Evolutionary conservation across 768 basidiomycete genomes (phyloP).

Genomic region (Leucocoprinus birnbaumii): DNA sequence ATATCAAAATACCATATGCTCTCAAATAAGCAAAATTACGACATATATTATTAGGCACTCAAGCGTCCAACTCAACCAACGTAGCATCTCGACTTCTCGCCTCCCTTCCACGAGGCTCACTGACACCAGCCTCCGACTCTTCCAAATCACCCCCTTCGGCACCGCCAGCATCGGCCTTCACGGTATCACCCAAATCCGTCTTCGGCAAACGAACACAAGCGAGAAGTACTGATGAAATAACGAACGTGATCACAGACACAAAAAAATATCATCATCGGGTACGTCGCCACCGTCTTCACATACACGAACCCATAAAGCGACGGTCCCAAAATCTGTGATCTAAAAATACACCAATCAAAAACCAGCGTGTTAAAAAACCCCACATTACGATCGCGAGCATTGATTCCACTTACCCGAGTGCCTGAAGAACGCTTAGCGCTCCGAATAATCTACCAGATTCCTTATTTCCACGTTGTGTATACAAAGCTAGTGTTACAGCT

Average conservation of each 20-base stretch:
- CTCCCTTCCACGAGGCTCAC: background rate
- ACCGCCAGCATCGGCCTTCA: background rate
- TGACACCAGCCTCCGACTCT: background rate
- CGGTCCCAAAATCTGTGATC: conserved; percentile 69
- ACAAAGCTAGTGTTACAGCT: conserved; percentile 70
- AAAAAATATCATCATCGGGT: conserved; percentile 72
- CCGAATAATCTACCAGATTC: conserved; percentile 81
- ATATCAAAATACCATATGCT: too few relatives aligned
- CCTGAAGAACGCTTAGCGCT: conserved; percentile 71
- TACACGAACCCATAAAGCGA: conserved; percentile 71
- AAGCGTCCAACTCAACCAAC: background rate
- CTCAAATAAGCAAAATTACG: too few relatives aligned
- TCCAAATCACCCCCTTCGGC: background rate
- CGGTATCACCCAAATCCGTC: background rate
- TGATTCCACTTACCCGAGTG: conserved; percentile 49
- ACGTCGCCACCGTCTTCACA: conserved; percentile 63
- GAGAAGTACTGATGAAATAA: conserved; percentile 42
- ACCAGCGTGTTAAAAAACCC: too few relatives aligned
- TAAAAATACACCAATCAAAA: too few relatives aligned
- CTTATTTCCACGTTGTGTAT: conserved; percentile 47
- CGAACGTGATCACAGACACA: conserved; percentile 39
- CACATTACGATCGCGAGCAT: background rate
- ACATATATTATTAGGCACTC: too few relatives aligned
- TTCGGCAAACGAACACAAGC: conserved; percentile 42
- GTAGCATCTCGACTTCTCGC: conserved; percentile 2